Percentiles rank a stretch among this genome's conserved stretches.
Evolutionary conservation across 2,329 filamentous ascomycete genomes (phyloP).

Genomic region (Ophiocordyceps camponoti-floridani): DNA sequence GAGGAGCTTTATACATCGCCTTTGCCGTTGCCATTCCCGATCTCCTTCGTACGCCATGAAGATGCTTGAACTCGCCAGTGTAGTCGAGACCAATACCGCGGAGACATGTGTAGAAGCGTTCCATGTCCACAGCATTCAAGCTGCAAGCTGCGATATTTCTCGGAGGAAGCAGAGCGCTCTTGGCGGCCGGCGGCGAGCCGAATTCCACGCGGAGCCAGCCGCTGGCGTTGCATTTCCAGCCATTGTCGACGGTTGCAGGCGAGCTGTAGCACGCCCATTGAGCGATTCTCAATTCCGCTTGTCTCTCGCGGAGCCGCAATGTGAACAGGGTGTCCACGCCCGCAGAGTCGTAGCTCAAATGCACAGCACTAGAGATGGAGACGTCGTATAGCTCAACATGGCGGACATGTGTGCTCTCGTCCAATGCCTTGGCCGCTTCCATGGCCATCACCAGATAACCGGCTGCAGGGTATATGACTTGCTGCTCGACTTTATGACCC

Average conservation of each 20-base stretch:
- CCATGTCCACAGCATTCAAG: not conserved
- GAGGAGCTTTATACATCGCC: not conserved
- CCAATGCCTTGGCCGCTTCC: slow-evolving; percentile 1
- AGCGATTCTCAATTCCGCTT: not conserved
- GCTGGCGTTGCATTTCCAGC: not conserved
- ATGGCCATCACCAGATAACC: slow-evolving; percentile 17
- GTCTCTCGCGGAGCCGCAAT: not conserved
- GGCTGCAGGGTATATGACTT: slow-evolving; percentile 17
- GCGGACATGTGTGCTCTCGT: not conserved
- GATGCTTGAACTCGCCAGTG: not conserved
- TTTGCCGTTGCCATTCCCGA: slow-evolving; percentile 1
- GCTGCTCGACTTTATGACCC: slow-evolving; percentile 7
- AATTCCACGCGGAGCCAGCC: not conserved
- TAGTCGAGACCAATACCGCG: not conserved
- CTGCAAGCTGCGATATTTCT: not conserved
- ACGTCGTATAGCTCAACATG: not conserved
- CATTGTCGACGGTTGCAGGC: not conserved
- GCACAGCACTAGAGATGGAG: not conserved
- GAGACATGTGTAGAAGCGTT: slow-evolving; percentile 1
- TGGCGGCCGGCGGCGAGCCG: not conserved
- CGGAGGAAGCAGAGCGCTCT: not conserved
- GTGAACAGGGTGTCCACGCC: not conserved
- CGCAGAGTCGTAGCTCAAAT: not conserved
- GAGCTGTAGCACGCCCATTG: slow-evolving; percentile 1
- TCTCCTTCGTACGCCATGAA: not conserved